Evolutionary conservation across 1,139 yeast species (phyloP).

Genomic region (Zygosaccharomyces pseudobailii): DNA sequence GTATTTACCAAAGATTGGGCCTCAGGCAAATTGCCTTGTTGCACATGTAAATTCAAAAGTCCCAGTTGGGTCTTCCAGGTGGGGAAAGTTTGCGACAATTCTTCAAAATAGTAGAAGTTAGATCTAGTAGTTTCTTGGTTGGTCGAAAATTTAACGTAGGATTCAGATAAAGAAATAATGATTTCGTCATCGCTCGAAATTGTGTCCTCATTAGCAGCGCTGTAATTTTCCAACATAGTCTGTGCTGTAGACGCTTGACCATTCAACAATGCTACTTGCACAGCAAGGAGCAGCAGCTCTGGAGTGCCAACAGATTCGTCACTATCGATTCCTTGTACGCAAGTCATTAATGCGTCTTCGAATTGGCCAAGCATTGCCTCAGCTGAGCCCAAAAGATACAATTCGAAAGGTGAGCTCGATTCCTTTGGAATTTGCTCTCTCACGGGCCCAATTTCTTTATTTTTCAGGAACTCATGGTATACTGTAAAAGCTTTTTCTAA

Average conservation of each 20-base stretch:
- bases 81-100: slow-evolving; percentile 34
- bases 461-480: slow-evolving; percentile 20
- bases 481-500: slow-evolving; percentile 20
- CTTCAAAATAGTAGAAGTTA: slow-evolving; percentile 35
- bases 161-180: slow-evolving; percentile 31
- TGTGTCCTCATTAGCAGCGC: slow-evolving; percentile 24
- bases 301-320: slow-evolving; percentile 23
- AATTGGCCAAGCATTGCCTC: slow-evolving; percentile 24
- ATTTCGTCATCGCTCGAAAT: slow-evolving; percentile 34
- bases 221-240: slow-evolving; percentile 28
- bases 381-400: slow-evolving; percentile 29
- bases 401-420: slow-evolving; percentile 19
- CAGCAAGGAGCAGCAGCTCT: slow-evolving; percentile 31
- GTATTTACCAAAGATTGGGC: slow-evolving; percentile 37
- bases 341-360: slow-evolving; percentile 23
- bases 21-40: slow-evolving; percentile 40
- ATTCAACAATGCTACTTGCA: slow-evolving; percentile 27
- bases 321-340: slow-evolving; percentile 27
- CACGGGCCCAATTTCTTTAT: slow-evolving; percentile 16
- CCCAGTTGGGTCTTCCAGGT: slow-evolving; percentile 37
- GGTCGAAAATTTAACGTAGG: slow-evolving; percentile 31
- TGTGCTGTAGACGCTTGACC: slow-evolving; percentile 25
- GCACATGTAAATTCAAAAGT: slow-evolving; percentile 38
- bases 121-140: slow-evolving; percentile 30
- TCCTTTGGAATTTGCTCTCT: slow-evolving; percentile 15